Evolutionary conservation across 1,139 yeast species (phyloP), one percentile per base, ranked within the genome.

Genomic region (Yamadazyma diddensiae): DNA sequence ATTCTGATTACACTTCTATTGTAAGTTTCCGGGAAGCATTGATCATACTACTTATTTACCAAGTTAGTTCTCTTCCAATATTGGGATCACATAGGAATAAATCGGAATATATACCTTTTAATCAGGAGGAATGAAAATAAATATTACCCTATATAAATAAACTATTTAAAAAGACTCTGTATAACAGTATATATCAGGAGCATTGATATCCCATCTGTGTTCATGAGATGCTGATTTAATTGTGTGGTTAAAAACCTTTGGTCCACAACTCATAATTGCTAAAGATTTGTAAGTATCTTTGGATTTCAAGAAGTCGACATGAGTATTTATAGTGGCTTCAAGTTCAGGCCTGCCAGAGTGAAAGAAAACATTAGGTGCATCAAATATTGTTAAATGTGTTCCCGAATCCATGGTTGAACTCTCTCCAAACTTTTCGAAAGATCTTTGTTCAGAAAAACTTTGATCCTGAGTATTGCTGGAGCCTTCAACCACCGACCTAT

Each of bases 201-300:
- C 46, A 24, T 50, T 44, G 9, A 45, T 46, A 11, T 37, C 31
- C 48, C 55, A 49, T 29, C 67, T 50, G 25, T 52, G 53, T 22
- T 33, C 43, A 35, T 61, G 64, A 34, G 67, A 56, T 25, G 43
- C 51, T 4, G 38, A 43, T 33, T 55, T 59, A 9, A 64, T 48
- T 12, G 37, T 35, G 15, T 56, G 46, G 3, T 60, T 50, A 31
- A 68, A 55, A 3, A 30, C 30, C 3, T 37, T 45, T 4, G 70
- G 65, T 1, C 74, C 74, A 53, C 73, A 67, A 15, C 59, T 49
- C 12, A 59, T 42, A 2, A 68, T 62, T 0, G 72, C 70, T 36
- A 66, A 23, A 2, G 59, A 46, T 34, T 47, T 52, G 22, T 24
- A 58, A 8, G 34, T 28, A 3, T 16, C 22, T 5, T 24, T 18